Base-by-base conservation (phyloP, 1,139 yeast species). In the Candida sp. region DNA sequence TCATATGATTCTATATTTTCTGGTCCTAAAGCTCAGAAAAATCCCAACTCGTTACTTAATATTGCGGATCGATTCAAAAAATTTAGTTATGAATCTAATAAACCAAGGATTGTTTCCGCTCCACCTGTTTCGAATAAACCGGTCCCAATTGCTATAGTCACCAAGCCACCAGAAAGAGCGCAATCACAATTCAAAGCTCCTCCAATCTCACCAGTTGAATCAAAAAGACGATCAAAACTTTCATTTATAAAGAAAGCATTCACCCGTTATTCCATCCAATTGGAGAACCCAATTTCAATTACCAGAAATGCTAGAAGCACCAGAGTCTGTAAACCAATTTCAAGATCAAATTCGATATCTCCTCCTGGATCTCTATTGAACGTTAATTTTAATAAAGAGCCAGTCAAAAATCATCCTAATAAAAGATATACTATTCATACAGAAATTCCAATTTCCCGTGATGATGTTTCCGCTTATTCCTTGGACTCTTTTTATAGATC, bases 261-360 rank as follows among this genome's bases (percentile, higher is more conserved):
- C 9, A 25, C 6, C 9, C 29, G 29, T 9, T 25, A 25, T 25
- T 25, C 29, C 6, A 8, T 5, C 6, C 32, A 3, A 15, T 4
- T 23, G 9, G 38, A 36, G 5, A 12, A 5, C 5, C 38, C 30
- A 5, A 22, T 11, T 21, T 22, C 30, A 4, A 23, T 36, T n/a
- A 11, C 38, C 19, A 36, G 30, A 22, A 35, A 35, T n/a, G 19
- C 32, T 15, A 21, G 12, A n/a, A 36, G 30, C n/a, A 36, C 21
- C 5, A 40, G 40, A 21, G 27, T 38, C n/a, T 12, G 22, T 15
- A 35, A 42, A n/a, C 12, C 42, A 6, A 6, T 25, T 6, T 25
- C 29, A 6, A 25, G 9, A 25, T 25, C 27, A 22, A 22, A n/a
- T 21, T 35, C 32, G 22, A 6, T 6, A 25, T 25, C 29, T 6